These are phyloP conservation scores for Globisporangium radiosum DNA, from an alignment of 352 stramenopile genomes.

Conservation along the genomic window DNA sequence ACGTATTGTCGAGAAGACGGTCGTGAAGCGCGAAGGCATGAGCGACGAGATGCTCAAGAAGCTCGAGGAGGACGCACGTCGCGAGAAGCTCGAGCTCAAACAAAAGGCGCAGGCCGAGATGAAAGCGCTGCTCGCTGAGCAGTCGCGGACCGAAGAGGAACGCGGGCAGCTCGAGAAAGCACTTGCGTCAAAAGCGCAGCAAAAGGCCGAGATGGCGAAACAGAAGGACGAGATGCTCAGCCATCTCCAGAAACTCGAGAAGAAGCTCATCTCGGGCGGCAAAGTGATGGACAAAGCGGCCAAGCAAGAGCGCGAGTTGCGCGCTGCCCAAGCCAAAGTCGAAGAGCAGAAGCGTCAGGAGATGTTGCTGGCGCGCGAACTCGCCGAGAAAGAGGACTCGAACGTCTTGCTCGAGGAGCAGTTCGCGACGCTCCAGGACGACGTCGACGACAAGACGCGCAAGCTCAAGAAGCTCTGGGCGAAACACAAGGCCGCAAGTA, in stretches of 20 bases:
- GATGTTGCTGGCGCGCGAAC: constrained; percentile 78
- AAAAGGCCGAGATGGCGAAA: constrained; percentile 73
- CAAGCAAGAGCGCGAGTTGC: constrained; percentile 91
- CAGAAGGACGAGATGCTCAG: constrained; percentile 91
- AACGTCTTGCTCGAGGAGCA: constrained; percentile 91
- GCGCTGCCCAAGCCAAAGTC: constrained; percentile 87
- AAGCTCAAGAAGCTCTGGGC: constrained; percentile 95
- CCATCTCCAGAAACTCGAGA: constrained; percentile 67
- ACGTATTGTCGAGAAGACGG: constrained; percentile 75
- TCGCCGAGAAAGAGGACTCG: constrained; percentile 92
- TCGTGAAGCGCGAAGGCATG: constrained; percentile 68
- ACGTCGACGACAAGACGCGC: constrained; percentile 92
- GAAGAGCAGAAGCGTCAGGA: constrained; percentile 79
- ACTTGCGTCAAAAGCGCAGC: constrained; percentile 79
- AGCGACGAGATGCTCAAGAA: constrained; percentile 76
- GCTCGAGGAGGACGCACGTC: constrained; percentile 62
- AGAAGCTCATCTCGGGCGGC: constrained; percentile 89
- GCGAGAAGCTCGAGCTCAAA: constrained; percentile 72
- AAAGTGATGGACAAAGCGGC: constrained; percentile 92
- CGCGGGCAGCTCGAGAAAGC: constrained; percentile 76
- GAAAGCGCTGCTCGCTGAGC: constrained; percentile 76
- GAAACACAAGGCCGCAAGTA: constrained; percentile 89
- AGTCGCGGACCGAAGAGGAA: constrained; percentile 88
- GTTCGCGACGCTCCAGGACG: constrained; percentile 84
- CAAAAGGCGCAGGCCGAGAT: constrained; percentile 68